These are phyloP conservation scores for Acanthamoeba divionensis DNA, from an alignment of 208 protist species.

Conservation along the genomic window DNA sequence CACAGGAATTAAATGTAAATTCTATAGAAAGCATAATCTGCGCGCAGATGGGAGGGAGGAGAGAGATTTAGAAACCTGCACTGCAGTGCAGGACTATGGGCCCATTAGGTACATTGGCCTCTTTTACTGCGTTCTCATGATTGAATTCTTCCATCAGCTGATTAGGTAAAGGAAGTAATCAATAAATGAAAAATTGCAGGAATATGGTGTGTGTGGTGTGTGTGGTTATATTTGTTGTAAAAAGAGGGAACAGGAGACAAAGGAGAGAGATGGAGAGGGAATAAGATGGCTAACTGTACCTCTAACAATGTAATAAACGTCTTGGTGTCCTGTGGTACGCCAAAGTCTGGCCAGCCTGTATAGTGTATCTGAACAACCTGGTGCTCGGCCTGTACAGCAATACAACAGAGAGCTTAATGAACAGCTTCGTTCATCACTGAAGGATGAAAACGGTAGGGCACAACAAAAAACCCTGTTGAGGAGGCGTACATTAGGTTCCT, in stretches of 20 bases:
- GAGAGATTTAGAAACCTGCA: no score
- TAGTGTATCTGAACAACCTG: conserved; percentile 19
- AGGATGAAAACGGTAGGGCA: no score
- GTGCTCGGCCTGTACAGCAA: no score
- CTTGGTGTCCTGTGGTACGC: background rate
- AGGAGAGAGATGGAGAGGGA: background rate
- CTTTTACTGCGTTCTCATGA: background rate
- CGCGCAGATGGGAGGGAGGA: no score
- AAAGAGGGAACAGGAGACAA: background rate
- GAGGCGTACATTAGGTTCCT: background rate
- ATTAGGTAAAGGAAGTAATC: background rate
- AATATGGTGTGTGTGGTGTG: no score
- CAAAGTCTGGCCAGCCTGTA: conserved; percentile 42
- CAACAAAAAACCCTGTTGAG: no score
- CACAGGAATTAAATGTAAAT: no score
- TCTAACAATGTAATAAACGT: background rate
- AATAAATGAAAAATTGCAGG: background rate
- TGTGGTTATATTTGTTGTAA: background rate
- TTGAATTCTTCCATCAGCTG: conserved; percentile 34
- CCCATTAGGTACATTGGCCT: background rate
- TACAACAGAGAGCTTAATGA: no score
- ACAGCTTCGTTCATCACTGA: no score
- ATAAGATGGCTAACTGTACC: background rate
- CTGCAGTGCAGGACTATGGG: conserved; percentile 37
- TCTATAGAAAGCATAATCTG: no score